Conservation (phyloP, 176 grass and related monocot genomes). For the Calamus simplicifolius region DNA sequence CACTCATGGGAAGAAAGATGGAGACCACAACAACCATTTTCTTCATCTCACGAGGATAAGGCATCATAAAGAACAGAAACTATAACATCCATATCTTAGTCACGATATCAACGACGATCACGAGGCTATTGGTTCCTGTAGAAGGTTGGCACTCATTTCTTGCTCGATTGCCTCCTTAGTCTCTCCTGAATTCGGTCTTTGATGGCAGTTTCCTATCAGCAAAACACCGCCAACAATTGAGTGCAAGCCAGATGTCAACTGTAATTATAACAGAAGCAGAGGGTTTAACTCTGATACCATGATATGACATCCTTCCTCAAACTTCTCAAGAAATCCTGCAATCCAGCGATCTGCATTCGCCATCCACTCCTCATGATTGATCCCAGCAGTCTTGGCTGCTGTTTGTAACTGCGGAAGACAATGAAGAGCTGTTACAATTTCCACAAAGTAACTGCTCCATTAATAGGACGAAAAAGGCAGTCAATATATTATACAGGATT, state of each 20-base stretch:
- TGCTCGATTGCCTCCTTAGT: slow-evolving; percentile 54
- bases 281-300: slow-evolving; percentile 35
- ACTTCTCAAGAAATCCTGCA: slow-evolving; percentile 93
- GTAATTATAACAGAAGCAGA: neutral
- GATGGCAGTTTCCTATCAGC: slow-evolving; percentile 80
- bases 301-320: slow-evolving; percentile 85
- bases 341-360: slow-evolving; percentile 90
- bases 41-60: too few species aligned
- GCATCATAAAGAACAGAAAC: too few species aligned
- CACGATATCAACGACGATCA: neutral
- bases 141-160: slow-evolving; percentile 36
- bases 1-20: too few species aligned
- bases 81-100: too few species aligned
- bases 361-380: slow-evolving; percentile 81
- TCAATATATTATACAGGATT: too few species aligned
- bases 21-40: too few species aligned
- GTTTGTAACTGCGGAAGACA: slow-evolving; percentile 69
- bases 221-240: neutral
- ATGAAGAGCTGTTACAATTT: neutral
- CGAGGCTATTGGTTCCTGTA: slow-evolving; percentile 35
- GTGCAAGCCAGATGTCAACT: neutral
- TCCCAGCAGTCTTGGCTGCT: slow-evolving; percentile 68
- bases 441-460: too few species aligned
- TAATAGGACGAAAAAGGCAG: too few species aligned
- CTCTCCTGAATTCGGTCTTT: slow-evolving; percentile 88